phyloP scores from a whole-genome alignment of 805 yeast species.

The Yarrowia osloensis region DNA sequence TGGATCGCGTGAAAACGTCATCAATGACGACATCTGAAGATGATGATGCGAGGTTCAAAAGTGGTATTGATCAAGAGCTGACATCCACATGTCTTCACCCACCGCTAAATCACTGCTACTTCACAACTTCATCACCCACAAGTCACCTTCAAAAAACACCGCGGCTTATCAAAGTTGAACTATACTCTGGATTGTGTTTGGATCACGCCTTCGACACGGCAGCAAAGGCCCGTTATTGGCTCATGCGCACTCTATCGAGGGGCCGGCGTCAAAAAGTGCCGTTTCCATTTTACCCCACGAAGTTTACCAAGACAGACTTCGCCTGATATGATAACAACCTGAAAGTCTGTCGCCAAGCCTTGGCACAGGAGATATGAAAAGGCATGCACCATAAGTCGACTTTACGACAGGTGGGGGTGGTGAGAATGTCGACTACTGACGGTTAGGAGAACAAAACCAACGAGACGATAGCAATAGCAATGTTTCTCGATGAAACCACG shows the following conservation, averaged over 20 bases:
- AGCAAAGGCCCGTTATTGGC: not conserved
- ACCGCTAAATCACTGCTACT: too few relatives aligned
- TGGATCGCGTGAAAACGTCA: too few relatives aligned
- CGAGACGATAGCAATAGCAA: too few relatives aligned
- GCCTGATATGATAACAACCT: not conserved
- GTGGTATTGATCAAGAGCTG: too few relatives aligned
- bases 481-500: too few relatives aligned
- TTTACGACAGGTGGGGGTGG: not conserved
- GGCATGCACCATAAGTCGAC: not conserved
- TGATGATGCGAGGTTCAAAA: too few relatives aligned
- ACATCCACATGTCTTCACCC: too few relatives aligned
- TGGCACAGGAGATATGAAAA: not conserved
- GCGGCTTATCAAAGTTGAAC: conserved; percentile 1
- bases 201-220: not conserved
- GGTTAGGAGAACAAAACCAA: not conserved
- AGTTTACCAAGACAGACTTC: not conserved
- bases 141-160: not conserved
- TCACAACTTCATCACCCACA: not conserved
- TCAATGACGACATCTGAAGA: too few relatives aligned
- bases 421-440: not conserved
- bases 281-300: not conserved
- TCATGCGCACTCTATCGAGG: not conserved
- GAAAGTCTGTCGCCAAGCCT: not conserved
- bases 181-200: not conserved
- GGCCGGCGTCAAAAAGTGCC: conserved; percentile 5